Evolutionary conservation across 257 asterid genomes (phyloP), one percentile per base, ranked within the genome.

Genomic region (Capsicum baccatum): DNA sequence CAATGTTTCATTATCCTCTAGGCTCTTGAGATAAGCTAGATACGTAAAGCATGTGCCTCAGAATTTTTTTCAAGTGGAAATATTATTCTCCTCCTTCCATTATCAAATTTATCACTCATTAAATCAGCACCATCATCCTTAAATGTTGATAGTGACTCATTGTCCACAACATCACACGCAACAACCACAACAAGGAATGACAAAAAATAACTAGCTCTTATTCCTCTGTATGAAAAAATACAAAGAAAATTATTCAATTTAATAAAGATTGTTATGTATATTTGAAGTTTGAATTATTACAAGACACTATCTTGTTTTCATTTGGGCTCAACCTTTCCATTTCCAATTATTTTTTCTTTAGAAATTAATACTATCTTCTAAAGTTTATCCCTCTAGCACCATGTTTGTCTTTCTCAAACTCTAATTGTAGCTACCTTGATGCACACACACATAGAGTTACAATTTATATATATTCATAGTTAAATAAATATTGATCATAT

Each of bases 41-140:
- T 79, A 87, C 80, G 98, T 93, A 89, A 94, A 96, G 80, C 99
- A 98, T 56, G 93, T 83, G 60, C 99, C 99, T 80, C 99, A 95
- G 74, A 94, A 96, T 90, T 91, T 94, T 80, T 92, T 96, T 96
- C 91, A 96, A 92, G 91, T 96, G 98, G 85, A 85, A 86, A 88
- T 66, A 94, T 85, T 37, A 91, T 92, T 84, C 90, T 91, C 70
- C 83, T 89, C 85, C 82, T 87, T 67, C 80, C 87, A 64, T 63
- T 86, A 73, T 89, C 92, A 76, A 82, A 85, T 84, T 84, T 90
- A 79, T 88, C 92, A 60, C 83, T 84, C 60, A 88, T 56, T 80
- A 90, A 87, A 70, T 86, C 91, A 62, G 97, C 55, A 50, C 57
- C 64, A 26, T 5, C 66, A 82, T 37, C 62, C 79, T 26, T 66